A percentile compares a stretch with the other conserved stretches of the same genome.
Conservation (phyloP, 768 basidiomycete genomes). For the Paxillus rubicundulus region DNA sequence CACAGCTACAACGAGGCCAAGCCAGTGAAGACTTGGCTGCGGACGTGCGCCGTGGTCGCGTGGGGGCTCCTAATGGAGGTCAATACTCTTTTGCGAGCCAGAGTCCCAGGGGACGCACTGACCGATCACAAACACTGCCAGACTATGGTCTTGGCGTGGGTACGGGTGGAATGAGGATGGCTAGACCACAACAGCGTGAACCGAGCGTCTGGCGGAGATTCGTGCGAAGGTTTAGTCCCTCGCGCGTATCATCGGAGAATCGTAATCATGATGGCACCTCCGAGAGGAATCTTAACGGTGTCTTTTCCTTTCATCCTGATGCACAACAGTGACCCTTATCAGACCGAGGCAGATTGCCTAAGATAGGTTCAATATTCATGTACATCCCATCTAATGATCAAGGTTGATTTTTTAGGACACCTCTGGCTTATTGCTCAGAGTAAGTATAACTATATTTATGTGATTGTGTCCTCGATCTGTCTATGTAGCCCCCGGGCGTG, state of each 20-base stretch:
- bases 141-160: slow-evolving; percentile 4
- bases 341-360: no score
- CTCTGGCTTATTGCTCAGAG: no score
- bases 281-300: neutral
- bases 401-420: neutral
- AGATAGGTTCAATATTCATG: neutral
- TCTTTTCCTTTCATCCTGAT: neutral
- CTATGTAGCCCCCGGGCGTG: no score
- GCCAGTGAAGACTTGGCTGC: slow-evolving; percentile 11
- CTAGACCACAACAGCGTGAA: slow-evolving; percentile 13
- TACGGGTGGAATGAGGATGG: neutral
- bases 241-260: slow-evolving; percentile 21
- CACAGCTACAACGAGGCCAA: slow-evolving; percentile 4
- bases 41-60: slow-evolving; percentile 4
- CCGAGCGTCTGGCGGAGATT: slow-evolving; percentile 27
- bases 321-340: neutral
- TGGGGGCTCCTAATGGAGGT: neutral
- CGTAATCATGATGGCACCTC: slow-evolving; percentile 1
- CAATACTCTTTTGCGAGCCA: neutral
- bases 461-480: no score
- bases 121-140: neutral
- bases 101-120: slow-evolving; percentile 9
- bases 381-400: no score
- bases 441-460: no score
- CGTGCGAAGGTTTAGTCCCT: slow-evolving; percentile 23